Evolutionary conservation across 1,139 yeast species (phyloP), one percentile per base, ranked within the genome.

Genomic region (Scheffersomyces insectosa): DNA sequence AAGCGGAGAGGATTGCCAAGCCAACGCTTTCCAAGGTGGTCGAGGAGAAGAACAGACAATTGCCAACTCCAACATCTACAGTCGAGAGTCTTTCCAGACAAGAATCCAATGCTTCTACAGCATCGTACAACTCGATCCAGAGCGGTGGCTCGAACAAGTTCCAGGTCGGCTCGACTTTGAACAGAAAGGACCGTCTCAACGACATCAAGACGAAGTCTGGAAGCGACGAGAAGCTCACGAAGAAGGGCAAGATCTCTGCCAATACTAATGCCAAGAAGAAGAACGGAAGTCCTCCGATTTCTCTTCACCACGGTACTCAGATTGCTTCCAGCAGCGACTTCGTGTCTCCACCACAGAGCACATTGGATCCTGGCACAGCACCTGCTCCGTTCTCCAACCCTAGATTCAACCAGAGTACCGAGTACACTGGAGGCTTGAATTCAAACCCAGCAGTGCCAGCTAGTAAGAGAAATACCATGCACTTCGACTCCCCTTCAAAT

Each of bases 121-220:
- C 46, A 2, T 66, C 76, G 1, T 60, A 54, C 48, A 61, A 66
- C 44, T 71, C 77, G 2, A 65, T 72, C 46, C 72, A 70, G 49
- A 68, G 75, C 49, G 73, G 65, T 29, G 61, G 65, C 3, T 63
- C 69, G 0, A 62, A 63, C 28, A 68, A 70, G 47, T 70, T 71
- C 52, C 56, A 55, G 14, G 72, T 69, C 7, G 61, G 60, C 3
- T 51, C 63, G 1, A 51, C 61, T 6, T 51, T 52, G 5, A 20
- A 31, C 34, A 28, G 61, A 58, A 38, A 45, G 64, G 31, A 40
- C 51, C 16, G 55, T 49, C 33, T 46, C 59, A 33, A 37, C 46
- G 34, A 50, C 48, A n/a, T 20, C 23, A 12, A 31, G 7, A 10
- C 34, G n/a, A 31, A 31, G 23, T 31, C 34, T 10, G 15, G 23